phyloP scores from a whole-genome alignment of 2,329 filamentous ascomycete species.

The Balansia obtecta region DNA sequence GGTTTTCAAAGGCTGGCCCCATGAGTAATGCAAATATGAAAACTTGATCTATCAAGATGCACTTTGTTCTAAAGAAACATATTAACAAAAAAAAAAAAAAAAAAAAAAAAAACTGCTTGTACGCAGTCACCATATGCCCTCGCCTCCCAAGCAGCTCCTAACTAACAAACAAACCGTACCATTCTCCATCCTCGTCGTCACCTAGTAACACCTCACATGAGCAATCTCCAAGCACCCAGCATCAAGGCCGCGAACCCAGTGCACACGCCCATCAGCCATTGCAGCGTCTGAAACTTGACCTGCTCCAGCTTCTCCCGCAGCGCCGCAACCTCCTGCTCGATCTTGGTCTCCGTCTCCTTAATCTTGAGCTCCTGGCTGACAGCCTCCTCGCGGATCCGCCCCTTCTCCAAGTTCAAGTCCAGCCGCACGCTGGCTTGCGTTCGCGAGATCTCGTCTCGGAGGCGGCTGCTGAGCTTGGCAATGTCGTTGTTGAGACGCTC shows the following conservation, averaged over 20 bases:
- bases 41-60: too few relatives aligned
- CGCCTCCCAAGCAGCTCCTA: neutral
- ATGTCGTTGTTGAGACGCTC: conserved; percentile 91
- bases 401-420: conserved; percentile 93
- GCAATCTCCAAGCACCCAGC: conserved; percentile 57
- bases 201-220: conserved; percentile 39
- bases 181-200: neutral
- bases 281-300: conserved; percentile 94
- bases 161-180: neutral
- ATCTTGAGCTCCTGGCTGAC: conserved; percentile 96
- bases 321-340: conserved; percentile 91
- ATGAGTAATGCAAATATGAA: too few relatives aligned
- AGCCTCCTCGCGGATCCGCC: conserved; percentile 88
- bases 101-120: conserved; percentile 12
- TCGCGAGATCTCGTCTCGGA: conserved; percentile 86
- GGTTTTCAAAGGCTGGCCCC: too few relatives aligned
- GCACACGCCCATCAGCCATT: conserved; percentile 89
- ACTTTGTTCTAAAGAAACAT: too few relatives aligned
- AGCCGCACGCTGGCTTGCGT: conserved; percentile 88
- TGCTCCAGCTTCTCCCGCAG: conserved; percentile 86
- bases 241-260: conserved; percentile 55
- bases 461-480: conserved; percentile 76
- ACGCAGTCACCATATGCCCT: neutral
- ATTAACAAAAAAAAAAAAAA: neutral
- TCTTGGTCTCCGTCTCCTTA: conserved; percentile 96